Base-by-base conservation (phyloP, 2,329 filamentous ascomycete species). In the Pleoardoris graminearum region DNA sequence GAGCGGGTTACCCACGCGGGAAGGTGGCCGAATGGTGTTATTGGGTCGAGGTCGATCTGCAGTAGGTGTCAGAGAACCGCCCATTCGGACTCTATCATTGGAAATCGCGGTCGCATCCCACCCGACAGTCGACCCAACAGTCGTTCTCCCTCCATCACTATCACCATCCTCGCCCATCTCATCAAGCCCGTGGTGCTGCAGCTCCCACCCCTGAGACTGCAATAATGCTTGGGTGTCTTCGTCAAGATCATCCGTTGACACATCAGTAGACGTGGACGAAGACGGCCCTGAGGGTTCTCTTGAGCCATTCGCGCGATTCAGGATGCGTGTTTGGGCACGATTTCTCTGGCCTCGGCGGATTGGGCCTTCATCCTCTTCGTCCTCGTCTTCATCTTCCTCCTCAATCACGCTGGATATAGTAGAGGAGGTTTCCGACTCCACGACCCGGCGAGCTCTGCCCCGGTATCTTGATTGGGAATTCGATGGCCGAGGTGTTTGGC, bases 11-110 rank as follows among this genome's bases (percentile, higher is more conserved):
- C 66, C 69, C 45, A 62, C 61, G 57, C 72, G 71, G 38, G 72
- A 75, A 48, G 72, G 70, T 32, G 73, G 72, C 46, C 71, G 72
- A 51, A 73, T 74, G 27, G 68, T 63, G 61, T 66, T 68, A 54
- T 68, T 72, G 69, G 69, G 71, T 63, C 66, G 67, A 50, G 71
- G 71, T 69, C 71, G 71, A 76, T 75, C 74, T 76, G 73, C 70
- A 75, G 72, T 74, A 75, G 74, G 73, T 72, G 74, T 76, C 72
- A 76, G 74, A 76, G 73, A 75, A 70, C 73, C 71, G 66, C 67
- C 68, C 68, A 72, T 73, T 71, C 72, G 73, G 63, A 66, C 64
- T 75, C 72, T 72, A 63, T 75, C 71, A 75, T 74, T 73, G 65
- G 73, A 74, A 68, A 69, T 75, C 72, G 73, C 67, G 66, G 70